These are phyloP conservation scores for Gossypium laxum DNA, from an alignment of 441 rosid species.

Conservation along the genomic window DNA sequence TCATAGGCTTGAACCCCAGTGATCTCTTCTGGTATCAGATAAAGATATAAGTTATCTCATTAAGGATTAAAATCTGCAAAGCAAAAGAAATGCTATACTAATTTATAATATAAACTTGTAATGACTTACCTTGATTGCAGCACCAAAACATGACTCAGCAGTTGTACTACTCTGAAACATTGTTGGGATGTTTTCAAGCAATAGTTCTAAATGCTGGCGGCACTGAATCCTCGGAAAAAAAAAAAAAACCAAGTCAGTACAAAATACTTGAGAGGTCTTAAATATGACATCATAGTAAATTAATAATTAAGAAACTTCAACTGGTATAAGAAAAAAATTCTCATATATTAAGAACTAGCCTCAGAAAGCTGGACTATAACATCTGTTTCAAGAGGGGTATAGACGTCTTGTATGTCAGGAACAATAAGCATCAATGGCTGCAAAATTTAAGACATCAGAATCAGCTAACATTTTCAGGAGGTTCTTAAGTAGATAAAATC, in stretches of 20 bases:
- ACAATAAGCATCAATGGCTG: slow-evolving; percentile 88
- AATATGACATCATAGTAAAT: not conserved
- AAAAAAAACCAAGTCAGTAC: slow-evolving; percentile 14
- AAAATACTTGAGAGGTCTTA: not conserved
- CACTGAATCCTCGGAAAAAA: slow-evolving; percentile 44
- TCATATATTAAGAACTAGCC: slow-evolving; percentile 36
- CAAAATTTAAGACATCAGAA: slow-evolving; percentile 24
- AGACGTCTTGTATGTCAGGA: slow-evolving; percentile 79
- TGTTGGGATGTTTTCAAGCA: slow-evolving; percentile 86
- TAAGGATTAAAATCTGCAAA: not conserved
- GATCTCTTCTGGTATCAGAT: not conserved
- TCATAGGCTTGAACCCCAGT: not conserved
- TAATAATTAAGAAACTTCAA: not conserved
- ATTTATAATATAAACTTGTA: not conserved
- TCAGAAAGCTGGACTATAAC: slow-evolving; percentile 71
- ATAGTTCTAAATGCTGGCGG: slow-evolving; percentile 81
- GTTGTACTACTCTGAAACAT: slow-evolving; percentile 78
- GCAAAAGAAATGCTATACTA: not conserved
- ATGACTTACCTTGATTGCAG: slow-evolving; percentile 73
- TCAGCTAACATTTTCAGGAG: slow-evolving; percentile 13
- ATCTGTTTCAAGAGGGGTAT: slow-evolving; percentile 76
- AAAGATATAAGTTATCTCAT: not conserved
- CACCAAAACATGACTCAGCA: slow-evolving; percentile 95
- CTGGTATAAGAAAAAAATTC: not conserved
- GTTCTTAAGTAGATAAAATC: not conserved